Conservation (phyloP, 257 asterid species). For the Solanum piurae region DNA sequence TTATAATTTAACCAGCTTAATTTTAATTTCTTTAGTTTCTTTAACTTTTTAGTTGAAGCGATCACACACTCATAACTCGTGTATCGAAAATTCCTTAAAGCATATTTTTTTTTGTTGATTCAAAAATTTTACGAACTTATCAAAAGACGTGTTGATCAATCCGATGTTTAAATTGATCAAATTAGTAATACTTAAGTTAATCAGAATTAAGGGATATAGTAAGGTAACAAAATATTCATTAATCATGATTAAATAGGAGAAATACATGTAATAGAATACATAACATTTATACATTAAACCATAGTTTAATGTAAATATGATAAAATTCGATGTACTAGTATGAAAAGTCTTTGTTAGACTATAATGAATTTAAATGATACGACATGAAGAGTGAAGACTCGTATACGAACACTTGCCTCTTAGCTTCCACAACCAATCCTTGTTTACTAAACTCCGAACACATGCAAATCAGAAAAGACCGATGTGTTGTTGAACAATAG, state of each 20-base stretch:
- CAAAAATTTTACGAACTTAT: not conserved
- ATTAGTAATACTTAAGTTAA: not conserved
- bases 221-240: not conserved
- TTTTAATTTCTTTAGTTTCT: not conserved
- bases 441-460: too few relatives aligned
- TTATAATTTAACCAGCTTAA: not conserved
- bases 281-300: not conserved
- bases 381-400: not conserved
- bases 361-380: not conserved
- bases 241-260: not conserved
- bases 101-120: not conserved
- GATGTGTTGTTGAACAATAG: too few relatives aligned
- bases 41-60: not conserved
- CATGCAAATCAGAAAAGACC: too few relatives aligned
- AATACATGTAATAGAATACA: not conserved
- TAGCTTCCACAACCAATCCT: too few relatives aligned
- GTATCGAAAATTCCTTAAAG: fast-evolving
- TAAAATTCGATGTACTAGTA: not conserved
- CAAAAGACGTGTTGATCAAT: not conserved
- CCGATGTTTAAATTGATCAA: not conserved
- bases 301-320: not conserved
- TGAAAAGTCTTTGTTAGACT: not conserved
- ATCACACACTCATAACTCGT: not conserved
- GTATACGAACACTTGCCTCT: not conserved
- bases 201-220: not conserved